Base-by-base conservation (phyloP, 1,284 basidiomycete species). In the Ustilago shanxiensis region DNA sequence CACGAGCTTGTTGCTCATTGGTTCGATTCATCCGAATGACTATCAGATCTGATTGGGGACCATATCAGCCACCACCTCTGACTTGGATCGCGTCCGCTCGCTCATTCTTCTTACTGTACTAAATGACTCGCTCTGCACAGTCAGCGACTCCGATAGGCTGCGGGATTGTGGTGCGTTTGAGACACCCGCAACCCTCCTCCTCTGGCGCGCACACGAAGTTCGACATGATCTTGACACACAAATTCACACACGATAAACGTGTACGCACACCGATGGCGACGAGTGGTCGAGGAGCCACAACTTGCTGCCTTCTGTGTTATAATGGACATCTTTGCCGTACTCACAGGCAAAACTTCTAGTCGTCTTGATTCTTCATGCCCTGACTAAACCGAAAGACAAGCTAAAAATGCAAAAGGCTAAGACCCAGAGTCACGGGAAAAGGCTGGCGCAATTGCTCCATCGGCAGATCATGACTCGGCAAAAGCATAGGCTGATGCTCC, bases 391-490 rank as follows among this genome's bases (percentile, higher is more conserved):
- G 52, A 20, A 39, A n/a, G 2, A 52, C 47, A n/a, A 35, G n/a
- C 28, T 29, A 52, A 52, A n/a, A 52, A 20, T 26, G 14, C 22
- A 10, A 35, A 20, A n/a, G 14, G 31, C 31, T 31, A 20, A 20
- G 50, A 26, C 22, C 52, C 52, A 54, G 35, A n/a, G 7, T 22
- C 20, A 39, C 18, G 35, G n/a, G 52, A 24, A 54, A 14, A 39
- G 52, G 26, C 52, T 35, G 52, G 52, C 33, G 31, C 31, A 33
- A 54, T 54, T 6, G 31, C 8, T 54, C 33, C 13, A 37, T 35
- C 35, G 22, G 33, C 52, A 54, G 52, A 54, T 54, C 52, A 24
- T 37, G 33, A 54, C 52, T 37, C 35, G 52, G 52, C 52, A 31
- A 33, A 52, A 29, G 29, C 50, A 35, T 26, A 26, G 47, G 44